Evolutionary conservation across 108 stramenopile genomes (phyloP).

Genomic region (Fragilaria radians): DNA sequence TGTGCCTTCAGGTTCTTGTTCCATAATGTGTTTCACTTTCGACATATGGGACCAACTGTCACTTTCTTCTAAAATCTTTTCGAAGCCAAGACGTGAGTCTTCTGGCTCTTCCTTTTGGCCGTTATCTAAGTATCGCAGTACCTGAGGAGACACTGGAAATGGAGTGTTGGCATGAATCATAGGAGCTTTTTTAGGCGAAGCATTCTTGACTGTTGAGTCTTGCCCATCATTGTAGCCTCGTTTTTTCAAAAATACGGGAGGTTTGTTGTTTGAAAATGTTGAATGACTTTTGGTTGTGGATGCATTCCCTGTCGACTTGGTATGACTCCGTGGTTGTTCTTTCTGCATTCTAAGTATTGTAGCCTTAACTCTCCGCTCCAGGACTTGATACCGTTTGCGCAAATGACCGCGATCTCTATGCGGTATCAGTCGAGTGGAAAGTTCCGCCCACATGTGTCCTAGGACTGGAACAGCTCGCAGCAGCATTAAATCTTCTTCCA

Average conservation of each 20-base stretch:
- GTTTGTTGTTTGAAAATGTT: not conserved
- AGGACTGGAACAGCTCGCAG: constrained; percentile 73
- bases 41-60: constrained; percentile 40
- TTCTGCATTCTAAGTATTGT: constrained; percentile 13
- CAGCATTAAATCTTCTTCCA: constrained; percentile 77
- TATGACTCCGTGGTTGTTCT: not conserved
- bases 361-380: constrained; percentile 67
- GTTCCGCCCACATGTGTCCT: constrained; percentile 81
- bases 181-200: not conserved
- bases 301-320: not conserved
- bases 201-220: not conserved
- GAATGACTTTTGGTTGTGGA: not conserved
- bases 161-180: not conserved
- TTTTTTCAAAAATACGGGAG: not conserved
- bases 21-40: constrained; percentile 31
- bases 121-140: not conserved
- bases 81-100: constrained; percentile 14
- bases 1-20: constrained; percentile 17
- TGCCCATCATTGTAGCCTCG: not conserved
- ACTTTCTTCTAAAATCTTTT: constrained; percentile 7
- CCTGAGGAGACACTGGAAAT: not conserved
- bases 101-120: not conserved
- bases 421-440: constrained; percentile 62
- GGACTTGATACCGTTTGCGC: constrained; percentile 79
- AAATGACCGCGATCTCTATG: constrained; percentile 81